Base-by-base conservation (phyloP, 1,284 basidiomycete genomes). In the Fistulinella cinereoalba region DNA sequence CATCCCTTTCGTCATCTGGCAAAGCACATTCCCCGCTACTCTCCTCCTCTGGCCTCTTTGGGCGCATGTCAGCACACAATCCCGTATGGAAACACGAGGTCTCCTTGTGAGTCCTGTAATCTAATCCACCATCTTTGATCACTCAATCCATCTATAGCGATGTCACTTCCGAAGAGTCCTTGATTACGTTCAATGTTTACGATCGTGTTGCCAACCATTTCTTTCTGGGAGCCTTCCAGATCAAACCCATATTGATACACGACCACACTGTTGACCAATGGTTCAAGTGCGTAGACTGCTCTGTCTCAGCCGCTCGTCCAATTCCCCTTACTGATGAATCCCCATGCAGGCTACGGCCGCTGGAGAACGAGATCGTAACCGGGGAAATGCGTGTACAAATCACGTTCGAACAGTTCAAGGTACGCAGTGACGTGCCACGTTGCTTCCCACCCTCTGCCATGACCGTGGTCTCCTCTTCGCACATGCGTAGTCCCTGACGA, bases 11-110 rank as follows among this genome's bases (percentile, higher is more conserved):
- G 3, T 70, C 72, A 60, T 69, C 63, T 60, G 67, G 50, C 65
- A 68, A 64, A 50, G 39, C 23, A n/a, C 51, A 53, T 19, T 64
- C 59, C 3, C 56, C 70, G 22, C 56, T 50, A 31, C 53, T 59
- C 32, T 57, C 71, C 15, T 66, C 70, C 21, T 73, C 73, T 27
- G 73, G 77, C 18, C 72, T 88, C 36, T 85, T 88, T 56, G 80
- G 80, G 50, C 75, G 80, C 47, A 68, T 79, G 41, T 82, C 80
- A 38, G 76, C 88, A 34, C 83, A 91, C 64, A 97, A 95, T 71
- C 96, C 97, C 11, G 86, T 96, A 15, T 99, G 97, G 97, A 98
- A 99, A 72, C 94, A 98, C 69, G 88, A 98, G 69, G 96, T 98
- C 39, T 88, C 91, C 32, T 97, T 97, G 93, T 95, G 69, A 72